Base-by-base conservation (phyloP, 495 filamentous ascomycete species). In the Annulohypoxylon nitens region DNA sequence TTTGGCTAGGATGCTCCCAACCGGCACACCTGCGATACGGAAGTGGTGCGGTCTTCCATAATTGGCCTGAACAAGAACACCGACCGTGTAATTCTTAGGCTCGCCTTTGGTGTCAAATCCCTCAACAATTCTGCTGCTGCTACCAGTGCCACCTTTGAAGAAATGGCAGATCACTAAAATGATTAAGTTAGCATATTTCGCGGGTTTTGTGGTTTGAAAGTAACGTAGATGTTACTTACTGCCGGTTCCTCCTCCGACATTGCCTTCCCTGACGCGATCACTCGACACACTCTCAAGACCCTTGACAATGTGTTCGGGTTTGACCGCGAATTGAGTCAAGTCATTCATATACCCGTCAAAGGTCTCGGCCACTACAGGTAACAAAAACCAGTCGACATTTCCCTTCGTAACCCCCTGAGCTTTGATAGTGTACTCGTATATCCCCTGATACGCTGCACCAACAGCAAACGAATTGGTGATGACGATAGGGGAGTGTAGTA, bases 61-160 rank as follows among this genome's bases (percentile, higher is more conserved):
- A 63, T 88, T 89, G 20, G 83, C 80, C 74, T 88, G 86, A 23
- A 85, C 84, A 25, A 89, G 76, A 10, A 81, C 85, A 3, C 69
- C 87, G 4, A 89, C 78, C 0, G 86, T 87, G 65, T 86, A 88
- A 25, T 67, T 71, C 68, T 76, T 82, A 16, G 73, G 70, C n/a
- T 71, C 71, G 4, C 74, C 76, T 26, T 66, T 61, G 26, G 36
- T 73, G 25, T 78, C 80, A 11, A 80, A 67, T 12, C 81, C 80
- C 3, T 74, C 76, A 8, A 88, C 78, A 1, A 86, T 36, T 18
- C 86, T 76, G 67, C 83, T 86, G 20, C 81, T 80, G 1, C 80
- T 84, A 20, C 86, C 85, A 5, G 86, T 88, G 9, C 86, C 86
- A 1, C 84, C 86, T 70, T 87, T 86, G 70, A 83, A 87, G 61